phyloP scores from a whole-genome alignment of 306 rosid species.

The Begonia loranthoides region DNA sequence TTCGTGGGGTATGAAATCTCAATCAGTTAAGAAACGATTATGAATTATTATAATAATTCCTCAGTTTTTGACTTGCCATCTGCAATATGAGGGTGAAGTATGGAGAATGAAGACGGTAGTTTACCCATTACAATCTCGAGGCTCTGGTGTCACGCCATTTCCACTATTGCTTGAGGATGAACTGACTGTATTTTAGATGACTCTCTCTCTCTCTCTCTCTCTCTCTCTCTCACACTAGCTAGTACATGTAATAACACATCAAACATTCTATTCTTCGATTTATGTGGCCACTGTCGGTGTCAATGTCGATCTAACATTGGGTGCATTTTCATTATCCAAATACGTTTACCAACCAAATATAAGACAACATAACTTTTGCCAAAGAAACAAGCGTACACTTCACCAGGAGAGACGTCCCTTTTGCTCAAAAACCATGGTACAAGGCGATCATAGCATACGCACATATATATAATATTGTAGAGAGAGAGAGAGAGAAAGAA shows the following conservation, averaged over 20 bases:
- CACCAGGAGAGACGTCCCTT: not conserved
- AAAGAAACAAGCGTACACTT: not conserved
- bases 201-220: no score
- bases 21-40: conserved; percentile 47
- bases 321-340: no score
- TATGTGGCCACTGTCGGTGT: no score
- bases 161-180: not conserved
- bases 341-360: no score
- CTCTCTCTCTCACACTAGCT: no score
- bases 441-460: not conserved
- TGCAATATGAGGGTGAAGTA: not conserved
- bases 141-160: not conserved
- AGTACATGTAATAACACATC: no score
- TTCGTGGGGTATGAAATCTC: conserved; percentile 73
- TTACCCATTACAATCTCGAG: conserved; percentile 4
- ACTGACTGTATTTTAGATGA: no score
- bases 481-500: not conserved
- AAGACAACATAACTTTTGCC: not conserved
- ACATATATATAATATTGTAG: not conserved
- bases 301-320: no score
- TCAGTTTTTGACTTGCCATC: conserved; percentile 5
- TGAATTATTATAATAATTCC: conserved; percentile 4
- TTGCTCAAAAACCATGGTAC: not conserved
- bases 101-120: not conserved
- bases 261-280: no score